Conservation (phyloP, 2,329 filamentous ascomycete species). For the Harringtonia lauricola region DNA sequence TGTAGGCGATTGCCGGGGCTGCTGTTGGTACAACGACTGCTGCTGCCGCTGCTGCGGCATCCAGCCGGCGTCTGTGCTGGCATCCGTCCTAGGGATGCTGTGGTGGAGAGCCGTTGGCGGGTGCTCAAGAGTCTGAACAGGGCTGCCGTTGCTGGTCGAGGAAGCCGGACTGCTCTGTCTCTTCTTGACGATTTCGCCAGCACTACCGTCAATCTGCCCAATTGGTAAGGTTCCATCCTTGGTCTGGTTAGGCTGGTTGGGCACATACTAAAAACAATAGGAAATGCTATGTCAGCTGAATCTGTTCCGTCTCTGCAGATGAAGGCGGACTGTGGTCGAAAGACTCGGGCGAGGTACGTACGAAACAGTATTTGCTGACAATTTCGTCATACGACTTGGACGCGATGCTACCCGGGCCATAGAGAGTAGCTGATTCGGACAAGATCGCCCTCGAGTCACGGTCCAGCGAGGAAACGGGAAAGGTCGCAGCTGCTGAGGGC, state of each 20-base stretch:
- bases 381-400: conserved; percentile 93
- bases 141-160: conserved; percentile 26
- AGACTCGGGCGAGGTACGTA: conserved; percentile 54
- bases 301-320: conserved; percentile 20
- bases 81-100: conserved; percentile 26
- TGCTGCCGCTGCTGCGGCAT: neutral
- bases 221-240: conserved; percentile 33
- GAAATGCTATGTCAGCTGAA: conserved; percentile 6
- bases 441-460: conserved; percentile 3
- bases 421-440: conserved; percentile 14
- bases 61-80: conserved; percentile 14
- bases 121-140: conserved; percentile 21
- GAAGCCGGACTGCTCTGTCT: conserved; percentile 23
- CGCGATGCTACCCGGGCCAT: conserved; percentile 46
- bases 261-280: conserved; percentile 42
- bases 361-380: conserved; percentile 99
- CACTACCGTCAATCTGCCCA: conserved; percentile 31
- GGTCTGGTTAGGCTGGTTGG: conserved; percentile 42
- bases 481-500: conserved; percentile 7
- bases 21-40: neutral
- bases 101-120: conserved; percentile 30
- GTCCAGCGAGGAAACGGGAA: neutral
- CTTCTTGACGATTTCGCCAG: conserved; percentile 22
- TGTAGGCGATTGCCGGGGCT: neutral
- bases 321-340: conserved; percentile 9